Base-by-base conservation (phyloP, 768 basidiomycete species). In the Podaxis mareebaensis region DNA sequence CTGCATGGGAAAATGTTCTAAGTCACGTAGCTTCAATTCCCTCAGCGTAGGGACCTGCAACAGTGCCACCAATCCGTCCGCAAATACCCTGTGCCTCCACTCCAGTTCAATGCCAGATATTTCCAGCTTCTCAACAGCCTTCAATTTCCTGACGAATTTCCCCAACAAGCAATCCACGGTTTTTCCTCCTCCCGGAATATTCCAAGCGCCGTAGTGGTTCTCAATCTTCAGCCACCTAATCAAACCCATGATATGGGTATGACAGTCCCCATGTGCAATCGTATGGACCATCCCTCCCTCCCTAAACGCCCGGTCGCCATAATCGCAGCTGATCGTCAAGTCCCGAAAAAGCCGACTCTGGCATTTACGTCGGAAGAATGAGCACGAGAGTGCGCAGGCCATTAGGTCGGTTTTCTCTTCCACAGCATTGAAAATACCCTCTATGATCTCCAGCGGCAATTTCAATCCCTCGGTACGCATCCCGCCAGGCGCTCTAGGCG, bases 371-470 rank as follows among this genome's bases (percentile, higher is more conserved):
- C 54, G 53, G 7, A 62, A 48, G 4, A 48, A 49, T 33, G 61
- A 46, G 61, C 61, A 62, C 28, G 54, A 55, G 46, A 62, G 61
- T 7, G 61, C 53, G 12, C 61, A 62, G 30, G 53, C 44, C 46
- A 17, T 62, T 17, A 62, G 53, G 40, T 46, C 54, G 42, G 13
- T 33, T 17, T 26, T 48, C n/a, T 40, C 54, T n/a, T 46, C 53
- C n/a, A 56, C 61, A 8, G 30, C 30, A 24, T 38, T 48, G 53
- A 62, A 13, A 48, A 49, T 56, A 12, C 15, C 38, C 30, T 62
- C 61, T 7, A 62, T n/a, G 13, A 62, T 55, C 36, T 62, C 61
- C 53, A 62, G n/a, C 17, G 61, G 61, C n/a, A 62, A 49, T n/a
- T 13, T 56, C 40, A 46, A 24, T 22, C 49, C 54, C 20, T 7